These are phyloP conservation scores for Colletotrichum filicis DNA, from an alignment of 2,329 filamentous ascomycete genomes.

Conservation along the genomic window DNA sequence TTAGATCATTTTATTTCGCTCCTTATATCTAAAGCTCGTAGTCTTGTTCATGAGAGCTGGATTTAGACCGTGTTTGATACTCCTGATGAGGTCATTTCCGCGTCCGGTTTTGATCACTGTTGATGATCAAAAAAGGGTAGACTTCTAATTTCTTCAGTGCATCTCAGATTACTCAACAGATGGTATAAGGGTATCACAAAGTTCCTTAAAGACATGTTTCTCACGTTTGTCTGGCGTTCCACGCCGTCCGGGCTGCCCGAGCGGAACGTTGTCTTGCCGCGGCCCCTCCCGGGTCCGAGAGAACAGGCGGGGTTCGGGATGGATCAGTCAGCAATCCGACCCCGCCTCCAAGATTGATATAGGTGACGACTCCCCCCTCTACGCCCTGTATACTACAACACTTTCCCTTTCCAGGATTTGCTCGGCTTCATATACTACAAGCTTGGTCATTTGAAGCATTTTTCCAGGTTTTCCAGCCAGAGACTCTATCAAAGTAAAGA, in stretches of 20 bases:
- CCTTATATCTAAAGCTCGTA: not conserved
- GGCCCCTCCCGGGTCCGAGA: not conserved
- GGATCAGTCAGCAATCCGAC: conserved; percentile 9
- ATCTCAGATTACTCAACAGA: not conserved
- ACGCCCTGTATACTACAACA: not conserved
- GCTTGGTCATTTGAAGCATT: not conserved
- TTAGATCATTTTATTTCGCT: not conserved
- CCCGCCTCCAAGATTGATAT: not conserved
- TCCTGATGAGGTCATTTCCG: not conserved
- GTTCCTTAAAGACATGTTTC: not conserved
- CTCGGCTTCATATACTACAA: not conserved
- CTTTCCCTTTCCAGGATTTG: not conserved
- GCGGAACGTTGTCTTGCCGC: not conserved
- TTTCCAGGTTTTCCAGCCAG: not conserved
- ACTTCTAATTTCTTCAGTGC: not conserved
- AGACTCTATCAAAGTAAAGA: not conserved
- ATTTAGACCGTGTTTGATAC: too few relatives aligned
- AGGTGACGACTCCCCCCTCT: not conserved
- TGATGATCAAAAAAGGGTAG: not conserved
- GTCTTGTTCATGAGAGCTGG: not conserved
- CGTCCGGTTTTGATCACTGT: not conserved
- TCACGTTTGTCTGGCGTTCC: not conserved
- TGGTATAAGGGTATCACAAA: not conserved
- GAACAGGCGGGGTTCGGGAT: not conserved
- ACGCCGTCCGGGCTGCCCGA: not conserved